A percentile compares a stretch with the other conserved stretches of the same genome.
Evolutionary conservation across 2,329 filamentous ascomycete species (phyloP).

Genomic region (Beauveria medogensis): DNA sequence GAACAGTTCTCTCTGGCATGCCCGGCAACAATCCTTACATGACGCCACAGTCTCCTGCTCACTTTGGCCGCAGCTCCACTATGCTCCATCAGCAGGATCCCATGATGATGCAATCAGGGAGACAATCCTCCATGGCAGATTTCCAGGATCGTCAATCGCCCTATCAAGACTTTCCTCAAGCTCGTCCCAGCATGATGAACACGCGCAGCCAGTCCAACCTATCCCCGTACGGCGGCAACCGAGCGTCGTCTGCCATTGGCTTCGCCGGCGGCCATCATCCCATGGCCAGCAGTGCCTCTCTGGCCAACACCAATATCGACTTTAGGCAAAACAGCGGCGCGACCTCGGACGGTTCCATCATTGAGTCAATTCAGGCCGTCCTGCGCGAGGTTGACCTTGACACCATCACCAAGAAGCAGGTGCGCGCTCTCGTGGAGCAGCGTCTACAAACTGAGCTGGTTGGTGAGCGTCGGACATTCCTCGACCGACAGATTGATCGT

Average conservation of each 20-base stretch:
- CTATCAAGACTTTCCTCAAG: slow-evolving; percentile 46
- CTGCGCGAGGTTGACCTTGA: slow-evolving; percentile 86
- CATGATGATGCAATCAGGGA: slow-evolving; percentile 44
- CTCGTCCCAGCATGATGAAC: slow-evolving; percentile 56
- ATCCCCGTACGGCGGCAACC: slow-evolving; percentile 35
- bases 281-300: slow-evolving; percentile 37
- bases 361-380: slow-evolving; percentile 76
- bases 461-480: slow-evolving; percentile 78
- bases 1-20: slow-evolving; percentile 82
- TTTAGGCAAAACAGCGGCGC: slow-evolving; percentile 54
- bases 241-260: slow-evolving; percentile 40
- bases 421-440: slow-evolving; percentile 84
- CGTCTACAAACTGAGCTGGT: slow-evolving; percentile 80
- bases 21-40: slow-evolving; percentile 65
- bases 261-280: slow-evolving; percentile 40
- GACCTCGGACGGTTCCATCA: slow-evolving; percentile 71
- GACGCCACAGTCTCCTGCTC: slow-evolving; percentile 73
- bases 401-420: slow-evolving; percentile 97
- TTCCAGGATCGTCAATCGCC: slow-evolving; percentile 44
- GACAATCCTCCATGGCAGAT: slow-evolving; percentile 60
- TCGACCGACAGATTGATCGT: slow-evolving; percentile 87
- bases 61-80: slow-evolving; percentile 49
- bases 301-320: slow-evolving; percentile 48
- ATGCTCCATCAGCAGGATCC: slow-evolving; percentile 39
- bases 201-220: slow-evolving; percentile 40